Base-by-base conservation (phyloP, 352 stramenopile species). In the Phytopythium ostracodes region DNA sequence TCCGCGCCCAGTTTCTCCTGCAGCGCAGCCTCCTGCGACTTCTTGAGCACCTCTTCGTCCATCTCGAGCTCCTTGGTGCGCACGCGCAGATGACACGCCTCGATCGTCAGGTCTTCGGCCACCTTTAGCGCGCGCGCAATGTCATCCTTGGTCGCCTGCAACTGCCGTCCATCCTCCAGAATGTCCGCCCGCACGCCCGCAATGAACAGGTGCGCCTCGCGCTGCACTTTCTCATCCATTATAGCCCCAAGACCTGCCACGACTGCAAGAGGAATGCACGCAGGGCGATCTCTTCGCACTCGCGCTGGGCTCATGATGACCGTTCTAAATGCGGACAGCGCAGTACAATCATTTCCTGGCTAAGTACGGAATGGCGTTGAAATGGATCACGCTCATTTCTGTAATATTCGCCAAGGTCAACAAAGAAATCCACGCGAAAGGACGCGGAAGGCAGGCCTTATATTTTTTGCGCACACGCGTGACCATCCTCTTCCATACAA, bases 41-140 rank as follows among this genome's bases (percentile, higher is more conserved):
- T 53, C 24, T 72, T 74, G 4, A 89, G 63, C 5, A 75, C 22
- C 22, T 82, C 72, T 62, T 91, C 78, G 52, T 89, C 79, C 31
- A 80, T 65, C 54, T 83, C 75, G 22, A 91, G 71, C 60, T 89
- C 76, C 56, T 87, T 76, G 25, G 73, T 82, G 10, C 79, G 82
- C 54, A 87, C 71, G 25, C 62, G 68, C 25, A 89, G 64, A 10
- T 62, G 73, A 38, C 69, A 80, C 12, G 74, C 66, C 43, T 87
- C 76, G 36, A 84, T 73, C 27, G 79, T 74, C 36, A 89, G 70
- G 29, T 84, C 67, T 53, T 91, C 79, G 27, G 76, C 70, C 36
- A 67, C 62, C 50, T 68, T 64, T 40, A 82, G 68, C 55, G 72
- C 75, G 8, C 63, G 46, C 4, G 44, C 51, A 29, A 91, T 86